Evolutionary conservation across 2,329 filamentous ascomycete genomes (phyloP).

Genomic region (Colletotrichum navitas): DNA sequence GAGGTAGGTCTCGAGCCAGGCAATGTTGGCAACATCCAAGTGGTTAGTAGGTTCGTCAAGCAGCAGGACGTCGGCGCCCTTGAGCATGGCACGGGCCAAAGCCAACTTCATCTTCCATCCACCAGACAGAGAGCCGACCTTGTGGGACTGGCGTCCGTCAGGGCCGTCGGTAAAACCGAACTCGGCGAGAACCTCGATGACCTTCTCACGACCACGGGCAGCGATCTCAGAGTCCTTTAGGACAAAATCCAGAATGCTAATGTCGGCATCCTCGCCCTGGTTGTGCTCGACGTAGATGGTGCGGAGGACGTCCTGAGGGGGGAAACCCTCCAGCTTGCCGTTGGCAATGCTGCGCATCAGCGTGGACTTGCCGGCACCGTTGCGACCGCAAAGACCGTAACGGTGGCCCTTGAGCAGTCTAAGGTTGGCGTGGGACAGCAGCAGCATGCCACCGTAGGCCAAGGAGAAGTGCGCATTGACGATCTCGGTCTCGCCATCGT

Average conservation of each 20-base stretch:
- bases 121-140: conserved; percentile 93
- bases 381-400: conserved; percentile 96
- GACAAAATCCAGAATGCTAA: conserved; percentile 95
- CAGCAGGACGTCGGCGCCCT: conserved; percentile 94
- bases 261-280: conserved; percentile 96
- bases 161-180: conserved; percentile 95
- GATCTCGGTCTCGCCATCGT: conserved; percentile 94
- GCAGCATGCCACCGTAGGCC: conserved; percentile 96
- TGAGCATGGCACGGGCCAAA: conserved; percentile 94
- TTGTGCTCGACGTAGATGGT: conserved; percentile 99
- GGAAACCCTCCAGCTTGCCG: conserved; percentile 97
- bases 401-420: conserved; percentile 95
- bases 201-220: conserved; percentile 82
- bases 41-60: conserved; percentile 99
- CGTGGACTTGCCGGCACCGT: conserved; percentile 98
- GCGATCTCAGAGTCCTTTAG: conserved; percentile 89
- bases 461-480: conserved; percentile 98
- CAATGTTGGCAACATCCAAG: conserved; percentile 94
- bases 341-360: conserved; percentile 96
- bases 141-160: conserved; percentile 88
- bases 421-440: conserved; percentile 95
- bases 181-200: conserved; percentile 85
- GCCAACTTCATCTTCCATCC: conserved; percentile 99
- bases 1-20: conserved; percentile 95
- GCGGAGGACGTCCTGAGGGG: conserved; percentile 88